Evolutionary conservation across 345 rosid genomes (phyloP).

Genomic region (Acer negundo): DNA sequence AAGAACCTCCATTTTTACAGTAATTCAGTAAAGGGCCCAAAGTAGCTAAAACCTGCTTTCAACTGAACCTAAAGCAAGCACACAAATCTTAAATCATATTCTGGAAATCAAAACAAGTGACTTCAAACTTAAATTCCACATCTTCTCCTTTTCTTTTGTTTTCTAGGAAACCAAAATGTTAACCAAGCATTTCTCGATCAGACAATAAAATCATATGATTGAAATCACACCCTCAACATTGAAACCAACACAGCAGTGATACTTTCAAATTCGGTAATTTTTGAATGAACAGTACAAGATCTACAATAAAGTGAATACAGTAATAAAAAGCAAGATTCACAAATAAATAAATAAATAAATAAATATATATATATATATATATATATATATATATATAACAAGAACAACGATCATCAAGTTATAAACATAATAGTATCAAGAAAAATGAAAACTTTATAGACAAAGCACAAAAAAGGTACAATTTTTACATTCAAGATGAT

Average conservation of each 20-base stretch:
- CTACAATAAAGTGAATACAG: neutral
- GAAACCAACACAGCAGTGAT: neutral
- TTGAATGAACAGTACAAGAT: neutral
- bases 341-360: neutral
- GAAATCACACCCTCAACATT: conserved; percentile 1
- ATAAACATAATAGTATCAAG: no score
- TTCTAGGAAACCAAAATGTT: neutral
- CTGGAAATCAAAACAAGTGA: neutral
- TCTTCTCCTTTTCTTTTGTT: neutral
- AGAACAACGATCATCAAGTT: neutral
- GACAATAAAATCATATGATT: neutral
- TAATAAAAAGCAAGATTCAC: neutral
- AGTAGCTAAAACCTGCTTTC: neutral
- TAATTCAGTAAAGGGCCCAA: no score
- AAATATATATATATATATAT: no score
- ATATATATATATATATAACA: neutral
- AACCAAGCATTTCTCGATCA: neutral
- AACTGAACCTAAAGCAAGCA: neutral
- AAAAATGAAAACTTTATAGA: neutral
- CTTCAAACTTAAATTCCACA: neutral
- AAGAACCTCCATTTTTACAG: no score
- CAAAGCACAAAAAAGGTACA: neutral
- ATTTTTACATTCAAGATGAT: neutral
- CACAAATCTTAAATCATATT: neutral
- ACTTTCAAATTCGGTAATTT: neutral